These are phyloP conservation scores for Aspergillus texensis DNA, from an alignment of 2,329 filamentous ascomycete genomes.

Conservation along the genomic window DNA sequence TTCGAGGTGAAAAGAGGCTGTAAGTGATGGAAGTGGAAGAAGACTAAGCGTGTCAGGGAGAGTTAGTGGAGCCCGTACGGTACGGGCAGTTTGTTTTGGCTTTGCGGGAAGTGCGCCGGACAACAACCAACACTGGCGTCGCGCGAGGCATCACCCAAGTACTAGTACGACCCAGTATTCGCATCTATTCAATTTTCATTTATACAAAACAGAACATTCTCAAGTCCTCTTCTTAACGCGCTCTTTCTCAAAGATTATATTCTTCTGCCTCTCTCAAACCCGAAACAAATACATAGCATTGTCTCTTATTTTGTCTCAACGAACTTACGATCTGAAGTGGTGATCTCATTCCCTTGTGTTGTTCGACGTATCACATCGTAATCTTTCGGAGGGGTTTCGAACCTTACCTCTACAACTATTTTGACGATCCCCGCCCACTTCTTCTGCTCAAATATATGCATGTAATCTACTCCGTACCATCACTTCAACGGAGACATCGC, in stretches of 20 bases:
- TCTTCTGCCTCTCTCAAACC: background rate
- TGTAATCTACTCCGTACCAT: no score
- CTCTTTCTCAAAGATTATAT: background rate
- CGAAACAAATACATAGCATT: background rate
- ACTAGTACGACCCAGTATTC: slow-evolving; percentile 1
- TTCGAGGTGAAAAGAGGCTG: slow-evolving; percentile 14
- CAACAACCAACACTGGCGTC: slow-evolving; percentile 29
- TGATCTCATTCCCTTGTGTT: background rate
- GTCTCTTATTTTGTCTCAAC: background rate
- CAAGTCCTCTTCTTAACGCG: background rate
- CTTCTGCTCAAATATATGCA: no score
- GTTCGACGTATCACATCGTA: background rate
- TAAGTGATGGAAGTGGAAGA: slow-evolving; percentile 7
- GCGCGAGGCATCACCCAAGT: slow-evolving; percentile 5
- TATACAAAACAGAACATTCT: background rate
- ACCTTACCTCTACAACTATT: background rate
- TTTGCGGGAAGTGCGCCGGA: slow-evolving; percentile 34
- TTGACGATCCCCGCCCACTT: no score
- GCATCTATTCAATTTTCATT: background rate
- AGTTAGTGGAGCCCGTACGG: slow-evolving; percentile 31
- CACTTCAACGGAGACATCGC: no score
- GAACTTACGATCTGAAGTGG: background rate
- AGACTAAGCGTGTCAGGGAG: slow-evolving; percentile 31
- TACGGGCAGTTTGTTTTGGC: slow-evolving; percentile 38
- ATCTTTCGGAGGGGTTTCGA: slow-evolving; percentile 1